A percentile compares a stretch with the other conserved stretches of the same genome.
Evolutionary conservation across 208 protist species (phyloP).

Genomic region (Balamuthia mandrillaris): DNA sequence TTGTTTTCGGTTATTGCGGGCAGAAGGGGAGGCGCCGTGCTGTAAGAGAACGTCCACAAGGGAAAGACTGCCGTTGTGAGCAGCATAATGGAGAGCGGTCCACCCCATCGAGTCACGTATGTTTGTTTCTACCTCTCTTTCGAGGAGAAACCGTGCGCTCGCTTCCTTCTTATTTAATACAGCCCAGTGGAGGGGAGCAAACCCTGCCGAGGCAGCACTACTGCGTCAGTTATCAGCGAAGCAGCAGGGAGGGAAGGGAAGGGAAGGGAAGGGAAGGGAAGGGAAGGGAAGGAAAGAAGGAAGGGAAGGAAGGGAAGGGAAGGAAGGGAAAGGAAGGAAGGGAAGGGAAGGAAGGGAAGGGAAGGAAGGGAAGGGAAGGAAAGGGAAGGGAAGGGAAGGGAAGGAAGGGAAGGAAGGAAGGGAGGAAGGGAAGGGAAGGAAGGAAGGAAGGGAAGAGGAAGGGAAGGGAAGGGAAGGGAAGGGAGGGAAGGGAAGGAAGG

Average conservation of each 20-base stretch:
- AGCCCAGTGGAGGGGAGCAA: neutral
- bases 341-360: neutral
- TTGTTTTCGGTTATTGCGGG: neutral
- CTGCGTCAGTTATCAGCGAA: no score
- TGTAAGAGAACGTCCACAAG: neutral
- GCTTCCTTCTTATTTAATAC: neutral
- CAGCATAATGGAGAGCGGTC: neutral
- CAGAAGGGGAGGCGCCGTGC: neutral
- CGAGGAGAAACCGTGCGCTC: neutral
- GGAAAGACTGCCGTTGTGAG: neutral
- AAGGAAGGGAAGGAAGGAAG: neutral
- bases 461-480: neutral
- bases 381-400: neutral
- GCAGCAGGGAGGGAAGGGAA: no score
- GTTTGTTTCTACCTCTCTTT: neutral
- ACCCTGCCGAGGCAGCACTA: no score
- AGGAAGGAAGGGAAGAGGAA: neutral
- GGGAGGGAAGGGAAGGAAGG: neutral
- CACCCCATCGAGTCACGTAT: neutral
- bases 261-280: no score
- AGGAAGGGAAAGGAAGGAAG: neutral
- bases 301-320: no score
- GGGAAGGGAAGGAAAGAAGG: no score
- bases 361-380: neutral
- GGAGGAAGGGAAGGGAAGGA: neutral